Base-by-base conservation (phyloP, 179 eudicot genomes). In the Beta corolliflora region DNA sequence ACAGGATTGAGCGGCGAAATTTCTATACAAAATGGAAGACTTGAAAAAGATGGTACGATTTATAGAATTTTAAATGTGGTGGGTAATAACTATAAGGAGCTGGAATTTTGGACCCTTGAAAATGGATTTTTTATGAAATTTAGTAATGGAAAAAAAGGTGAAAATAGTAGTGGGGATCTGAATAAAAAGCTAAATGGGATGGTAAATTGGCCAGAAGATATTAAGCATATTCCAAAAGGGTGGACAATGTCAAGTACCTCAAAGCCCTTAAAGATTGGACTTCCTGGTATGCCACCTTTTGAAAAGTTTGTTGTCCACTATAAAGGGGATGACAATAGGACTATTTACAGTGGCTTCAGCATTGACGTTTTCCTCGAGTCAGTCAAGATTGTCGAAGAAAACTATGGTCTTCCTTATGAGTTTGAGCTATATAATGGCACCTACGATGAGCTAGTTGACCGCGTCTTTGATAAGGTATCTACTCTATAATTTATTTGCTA, bases 141-240 rank as follows among this genome's bases (percentile, higher is more conserved):
- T 16, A 61, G 31, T 10, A 7, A 61, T 46, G 56, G 9, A 56
- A 55, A 9, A 31, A 58, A 31, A 12, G 58, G 29, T 9, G 55
- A 46, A 45, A 70, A 46, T 46, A 19, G 54, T n/a, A 70, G 73
- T 69, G 54, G 0, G 48, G 45, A 14, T 44, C 18, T 44, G 1
- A 14, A 45, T 19, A n/a, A 70, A 44, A 44, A 18, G 54, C 15
- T 80, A 59, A 6, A 75, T 45, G 80, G 80, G 48, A 19, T n/a
- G 12, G 85, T 87, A 4, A 77, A 46, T 69, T 90, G 91, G 93
- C 91, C 93, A 4, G 91, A 89, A 19, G 82, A 86, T 7, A 71
- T 83, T 23, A 74, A 63, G 12, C 13, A 77, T 70, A 41, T 80
- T 4, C 92, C 92, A 0, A 89, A 87, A 79, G 92, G 93, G 31